A percentile compares a stretch with the other conserved stretches of the same genome.
phyloP scores from a whole-genome alignment of 352 stramenopile species.

The Nothophytophthora sp. region DNA sequence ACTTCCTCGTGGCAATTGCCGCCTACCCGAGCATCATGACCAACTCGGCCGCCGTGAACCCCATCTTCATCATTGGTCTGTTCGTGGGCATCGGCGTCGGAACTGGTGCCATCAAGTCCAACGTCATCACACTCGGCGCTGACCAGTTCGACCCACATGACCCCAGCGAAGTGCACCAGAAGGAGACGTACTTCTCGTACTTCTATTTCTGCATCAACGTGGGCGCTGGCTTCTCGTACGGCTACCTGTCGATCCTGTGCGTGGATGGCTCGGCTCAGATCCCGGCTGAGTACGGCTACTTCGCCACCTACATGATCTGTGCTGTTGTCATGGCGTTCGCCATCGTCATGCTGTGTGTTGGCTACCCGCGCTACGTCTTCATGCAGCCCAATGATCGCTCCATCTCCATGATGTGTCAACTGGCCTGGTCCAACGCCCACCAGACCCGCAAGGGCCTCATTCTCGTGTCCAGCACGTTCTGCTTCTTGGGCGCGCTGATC shows the following conservation, averaged over 20 bases:
- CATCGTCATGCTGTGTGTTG: constrained; percentile 36
- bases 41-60: constrained; percentile 27
- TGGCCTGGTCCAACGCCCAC: constrained; percentile 27
- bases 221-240: constrained; percentile 70
- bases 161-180: constrained; percentile 41
- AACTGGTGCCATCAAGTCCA: constrained; percentile 55
- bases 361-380: constrained; percentile 58
- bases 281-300: constrained; percentile 75
- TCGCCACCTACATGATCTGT: constrained; percentile 68
- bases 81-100: constrained; percentile 54
- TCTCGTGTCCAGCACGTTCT: constrained; percentile 29
- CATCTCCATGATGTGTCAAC: constrained; percentile 42
- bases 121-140: constrained; percentile 60
- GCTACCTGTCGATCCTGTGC: constrained; percentile 76
- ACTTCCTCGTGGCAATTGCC: constrained; percentile 52
- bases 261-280: constrained; percentile 74
- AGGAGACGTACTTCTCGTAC: constrained; percentile 78
- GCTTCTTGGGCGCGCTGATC: constrained; percentile 37
- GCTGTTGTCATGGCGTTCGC: constrained; percentile 39
- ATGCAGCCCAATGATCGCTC: constrained; percentile 32
- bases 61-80: constrained; percentile 60
- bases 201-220: constrained; percentile 87
- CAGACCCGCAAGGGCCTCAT: constrained; percentile 28
- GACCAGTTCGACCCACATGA: constrained; percentile 64
- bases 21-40: constrained; percentile 44